Base-by-base conservation (phyloP, 1,284 basidiomycete genomes). In the Wallemia hederae region DNA sequence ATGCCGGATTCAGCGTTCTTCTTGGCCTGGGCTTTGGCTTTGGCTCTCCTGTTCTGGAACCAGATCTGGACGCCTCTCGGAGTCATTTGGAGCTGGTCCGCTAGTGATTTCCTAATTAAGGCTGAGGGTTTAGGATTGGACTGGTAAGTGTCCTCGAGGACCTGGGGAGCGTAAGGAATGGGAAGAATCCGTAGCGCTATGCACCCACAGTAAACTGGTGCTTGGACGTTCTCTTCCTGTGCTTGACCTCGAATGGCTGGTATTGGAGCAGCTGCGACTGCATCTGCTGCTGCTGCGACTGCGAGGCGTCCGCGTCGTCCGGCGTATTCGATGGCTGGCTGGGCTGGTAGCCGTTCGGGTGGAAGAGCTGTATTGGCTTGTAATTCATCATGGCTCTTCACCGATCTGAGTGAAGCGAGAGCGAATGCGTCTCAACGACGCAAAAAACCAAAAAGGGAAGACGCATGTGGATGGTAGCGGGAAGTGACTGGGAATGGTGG, bases 81-180 rank as follows among this genome's bases (percentile, higher is more conserved):
- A 24, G 85, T 86, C 88, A 96, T 96, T 64, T 81, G 82, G 59
- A 94, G 78, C 71, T 87, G 76, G 7, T 75, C 73, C 0, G 88
- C 83, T 59, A 96, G 78, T 64, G 79, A 75, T 68, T 84, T 85
- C 65, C 90, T 78, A 57, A 84, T 73, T 17, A 76, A 73, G 60
- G 82, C 83, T 70, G 89, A 88, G 19, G 90, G 90, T 70, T 94
- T 92, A 57, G 85, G 85, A 71, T 89, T 85, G 64, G 77, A 76
- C 66, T 79, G 78, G 72, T 91, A 94, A 66, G 87, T 78, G 62
- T 77, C 75, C 71, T 94, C 89, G 64, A 96, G 79, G 61, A 88
- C 78, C 58, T 65, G 39, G 24, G 24, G 25, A 2, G 2, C 19
- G 26, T 59, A 33, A 34, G 28, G 34, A 27, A 26, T 27, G 14